Conservation (phyloP, 176 grass and related monocot genomes). For the Oryza nivara region DNA sequence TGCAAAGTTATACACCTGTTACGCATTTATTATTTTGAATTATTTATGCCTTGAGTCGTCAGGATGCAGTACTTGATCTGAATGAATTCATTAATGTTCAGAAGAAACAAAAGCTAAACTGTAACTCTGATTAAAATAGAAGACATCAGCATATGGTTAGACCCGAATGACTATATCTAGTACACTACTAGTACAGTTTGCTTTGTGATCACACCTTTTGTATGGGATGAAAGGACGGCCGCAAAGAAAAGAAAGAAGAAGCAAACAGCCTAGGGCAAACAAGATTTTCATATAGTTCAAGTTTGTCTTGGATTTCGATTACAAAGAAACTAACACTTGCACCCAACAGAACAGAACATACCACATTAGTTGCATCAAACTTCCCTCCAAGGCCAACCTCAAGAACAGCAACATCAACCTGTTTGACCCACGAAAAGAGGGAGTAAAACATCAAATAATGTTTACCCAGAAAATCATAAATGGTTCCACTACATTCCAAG, state of each 20-base stretch:
- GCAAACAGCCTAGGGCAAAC: neutral
- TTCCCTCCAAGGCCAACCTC: slow-evolving; percentile 98
- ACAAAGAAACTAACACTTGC: neutral
- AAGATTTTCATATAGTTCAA: neutral
- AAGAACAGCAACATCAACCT: slow-evolving; percentile 96
- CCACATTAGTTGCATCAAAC: slow-evolving; percentile 98
- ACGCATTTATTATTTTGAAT: neutral
- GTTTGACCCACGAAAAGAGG: slow-evolving; percentile 33
- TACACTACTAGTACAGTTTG: neutral
- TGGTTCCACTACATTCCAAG: neutral
- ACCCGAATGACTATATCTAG: slow-evolving; percentile 7
- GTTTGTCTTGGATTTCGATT: neutral
- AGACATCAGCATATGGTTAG: neutral
- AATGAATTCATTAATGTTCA: slow-evolving; percentile 5
- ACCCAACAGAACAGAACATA: slow-evolving; percentile 41
- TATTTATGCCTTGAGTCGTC: neutral
- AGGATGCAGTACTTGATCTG: slow-evolving; percentile 11
- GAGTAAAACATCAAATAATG: neutral
- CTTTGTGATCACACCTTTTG: neutral
- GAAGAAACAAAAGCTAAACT: slow-evolving; percentile 15
- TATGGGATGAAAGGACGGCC: neutral
- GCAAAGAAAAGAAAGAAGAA: slow-evolving; percentile 12
- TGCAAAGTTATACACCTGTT: slow-evolving; percentile 39
- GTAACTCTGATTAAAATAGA: neutral
- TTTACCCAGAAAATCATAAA: slow-evolving; percentile 15